phyloP scores from a whole-genome alignment of 768 basidiomycete species.

The Boletus coccyginus region DNA sequence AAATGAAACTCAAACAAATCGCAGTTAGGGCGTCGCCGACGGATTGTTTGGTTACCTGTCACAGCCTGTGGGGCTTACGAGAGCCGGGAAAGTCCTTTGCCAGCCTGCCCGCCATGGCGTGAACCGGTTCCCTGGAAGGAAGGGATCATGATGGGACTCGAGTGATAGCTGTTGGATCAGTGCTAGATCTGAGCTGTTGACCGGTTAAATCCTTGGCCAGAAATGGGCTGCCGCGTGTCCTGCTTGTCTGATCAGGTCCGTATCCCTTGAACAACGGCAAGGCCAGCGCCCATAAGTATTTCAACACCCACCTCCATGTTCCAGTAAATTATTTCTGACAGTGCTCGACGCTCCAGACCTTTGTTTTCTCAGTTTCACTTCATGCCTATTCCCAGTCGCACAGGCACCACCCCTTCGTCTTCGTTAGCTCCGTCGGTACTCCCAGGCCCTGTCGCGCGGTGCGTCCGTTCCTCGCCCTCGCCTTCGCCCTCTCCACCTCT shows the following conservation, averaged over 20 bases:
- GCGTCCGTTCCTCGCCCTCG: slow-evolving; percentile 5
- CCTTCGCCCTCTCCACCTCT: not conserved
- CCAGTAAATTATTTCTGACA: slow-evolving; percentile 29
- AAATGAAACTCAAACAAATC: slow-evolving; percentile 31
- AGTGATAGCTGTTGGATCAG: slow-evolving; percentile 5
- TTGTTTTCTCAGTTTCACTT: slow-evolving; percentile 7
- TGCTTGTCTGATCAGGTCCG: slow-evolving; percentile 24
- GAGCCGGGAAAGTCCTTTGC: slow-evolving; percentile 14
- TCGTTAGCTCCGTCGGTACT: slow-evolving; percentile 2
- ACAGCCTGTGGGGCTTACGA: not conserved
- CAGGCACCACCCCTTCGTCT: slow-evolving; percentile 14
- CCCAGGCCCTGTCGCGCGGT: not conserved
- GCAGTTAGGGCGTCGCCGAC: slow-evolving; percentile 26
- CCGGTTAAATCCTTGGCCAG: slow-evolving; percentile 25
- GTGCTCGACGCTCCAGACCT: slow-evolving; percentile 8
- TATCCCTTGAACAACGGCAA: slow-evolving; percentile 26
- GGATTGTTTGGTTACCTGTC: slow-evolving; percentile 15
- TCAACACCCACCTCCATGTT: slow-evolving; percentile 27
- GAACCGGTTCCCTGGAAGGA: slow-evolving; percentile 18
- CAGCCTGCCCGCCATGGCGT: not conserved
- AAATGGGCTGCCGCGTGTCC: slow-evolving; percentile 27
- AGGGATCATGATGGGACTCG: slow-evolving; percentile 5
- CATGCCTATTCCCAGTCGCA: slow-evolving; percentile 29
- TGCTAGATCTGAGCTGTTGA: slow-evolving; percentile 11
- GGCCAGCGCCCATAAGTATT: slow-evolving; percentile 29